These are phyloP conservation scores for Barnettozyma hawaiiensis DNA, from an alignment of 1,139 yeast genomes.

Conservation along the genomic window DNA sequence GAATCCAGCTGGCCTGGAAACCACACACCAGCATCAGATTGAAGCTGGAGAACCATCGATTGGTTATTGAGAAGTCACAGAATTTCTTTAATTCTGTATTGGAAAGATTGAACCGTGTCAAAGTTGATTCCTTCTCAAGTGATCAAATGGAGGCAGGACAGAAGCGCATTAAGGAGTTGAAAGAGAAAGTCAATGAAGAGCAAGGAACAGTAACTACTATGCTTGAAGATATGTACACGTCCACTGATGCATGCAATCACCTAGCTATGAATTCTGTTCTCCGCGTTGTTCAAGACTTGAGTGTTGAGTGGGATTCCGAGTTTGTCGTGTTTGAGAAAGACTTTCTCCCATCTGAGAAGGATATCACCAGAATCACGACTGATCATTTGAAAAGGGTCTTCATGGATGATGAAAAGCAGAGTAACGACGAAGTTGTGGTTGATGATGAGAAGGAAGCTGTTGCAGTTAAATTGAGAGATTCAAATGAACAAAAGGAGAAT, in stretches of 20 bases:
- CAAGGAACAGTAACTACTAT: constrained; percentile 38
- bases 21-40: constrained; percentile 65
- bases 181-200: constrained; percentile 49
- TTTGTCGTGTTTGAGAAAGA: constrained; percentile 76
- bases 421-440: constrained; percentile 17
- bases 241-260: constrained; percentile 59
- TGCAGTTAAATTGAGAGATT: not conserved
- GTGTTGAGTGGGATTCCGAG: constrained; percentile 84
- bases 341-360: constrained; percentile 87
- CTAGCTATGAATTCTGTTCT: constrained; percentile 64
- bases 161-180: constrained; percentile 52
- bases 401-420: constrained; percentile 37
- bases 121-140: constrained; percentile 66
- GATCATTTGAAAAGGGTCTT: constrained; percentile 78
- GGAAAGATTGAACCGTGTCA: constrained; percentile 68
- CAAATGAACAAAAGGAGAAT: not conserved
- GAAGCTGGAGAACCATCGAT: constrained; percentile 57
- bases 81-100: constrained; percentile 70
- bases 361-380: constrained; percentile 85
- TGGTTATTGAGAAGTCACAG: constrained; percentile 48
- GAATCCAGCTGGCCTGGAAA: constrained; percentile 63
- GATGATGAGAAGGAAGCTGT: constrained; percentile 11
- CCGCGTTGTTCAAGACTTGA: constrained; percentile 70
- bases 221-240: constrained; percentile 48
- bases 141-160: constrained; percentile 71